Percentiles rank a stretch among this genome's conserved stretches.
Conservation (phyloP, 2,329 filamentous ascomycete genomes). For the Stachybotrys chlorohalonatus region DNA sequence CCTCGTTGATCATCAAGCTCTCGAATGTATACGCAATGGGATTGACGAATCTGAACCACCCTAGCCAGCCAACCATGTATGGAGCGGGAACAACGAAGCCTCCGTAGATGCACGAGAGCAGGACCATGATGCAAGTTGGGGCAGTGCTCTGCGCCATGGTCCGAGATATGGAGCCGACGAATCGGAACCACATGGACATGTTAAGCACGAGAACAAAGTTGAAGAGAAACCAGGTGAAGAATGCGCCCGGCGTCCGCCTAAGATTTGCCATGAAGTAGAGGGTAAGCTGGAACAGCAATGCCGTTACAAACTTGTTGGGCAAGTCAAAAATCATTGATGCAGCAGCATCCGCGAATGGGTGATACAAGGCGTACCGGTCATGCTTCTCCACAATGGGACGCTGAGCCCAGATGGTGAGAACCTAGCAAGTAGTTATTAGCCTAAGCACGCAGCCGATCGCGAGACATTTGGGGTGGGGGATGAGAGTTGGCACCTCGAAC, state of each 20-base stretch:
- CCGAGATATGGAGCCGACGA: neutral
- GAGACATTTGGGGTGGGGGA: no score
- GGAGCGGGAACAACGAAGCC: neutral
- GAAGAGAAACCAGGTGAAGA: neutral
- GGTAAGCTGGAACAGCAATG: neutral
- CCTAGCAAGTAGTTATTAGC: no score
- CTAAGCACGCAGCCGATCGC: no score
- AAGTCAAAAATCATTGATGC: neutral
- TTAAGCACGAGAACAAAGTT: neutral
- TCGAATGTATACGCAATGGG: neutral
- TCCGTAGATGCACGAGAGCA: neutral
- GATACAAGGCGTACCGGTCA: neutral
- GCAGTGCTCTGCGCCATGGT: neutral
- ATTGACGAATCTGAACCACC: neutral
- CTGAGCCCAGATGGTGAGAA: neutral
- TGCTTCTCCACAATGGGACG: neutral
- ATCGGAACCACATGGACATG: neutral
- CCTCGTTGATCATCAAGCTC: neutral
- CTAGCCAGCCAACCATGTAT: neutral
- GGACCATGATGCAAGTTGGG: neutral
- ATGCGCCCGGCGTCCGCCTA: neutral
- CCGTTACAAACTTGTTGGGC: neutral
- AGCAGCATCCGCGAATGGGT: neutral
- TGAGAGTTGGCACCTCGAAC: constrained; percentile 48
- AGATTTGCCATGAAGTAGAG: neutral